Base-by-base conservation (phyloP, 768 basidiomycete genomes). In the Mycena olivaceomarginata region DNA sequence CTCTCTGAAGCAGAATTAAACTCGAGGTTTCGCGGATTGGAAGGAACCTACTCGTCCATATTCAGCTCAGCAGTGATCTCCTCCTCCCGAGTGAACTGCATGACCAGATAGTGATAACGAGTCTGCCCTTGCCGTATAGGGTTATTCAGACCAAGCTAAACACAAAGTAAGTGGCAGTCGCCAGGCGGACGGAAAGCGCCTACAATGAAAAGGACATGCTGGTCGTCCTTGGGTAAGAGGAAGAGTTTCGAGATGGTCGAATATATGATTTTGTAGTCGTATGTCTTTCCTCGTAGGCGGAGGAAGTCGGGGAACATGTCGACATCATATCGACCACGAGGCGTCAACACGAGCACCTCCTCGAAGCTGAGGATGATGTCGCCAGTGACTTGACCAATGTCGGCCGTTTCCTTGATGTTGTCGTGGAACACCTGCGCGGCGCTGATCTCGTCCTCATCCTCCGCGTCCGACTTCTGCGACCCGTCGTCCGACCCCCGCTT, bases 51-150 rank as follows among this genome's bases (percentile, higher is more conserved):
- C 97, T 99, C 97, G 56, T 92, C 88, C 90, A 99, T 92, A 82
- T 98, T 98, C 46, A 99, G 87, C 83, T 98, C 97, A 7, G 97
- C 96, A 37, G 98, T 98, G 77, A 97, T 97, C 85, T 98, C 97
- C 84, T 99, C 98, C 80, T 99, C 98, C 73, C 96, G 91, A n/a
- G 93, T 94, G 85, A 98, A 99, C 81, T 98, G 98, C 94, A 99
- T 98, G 72, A 99, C 98, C 25, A 99, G 88, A 84, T 98, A 99
- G 72, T 98, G 98, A 85, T 99, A 99, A 59, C 97, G 91, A 1
- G 98, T 99, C 83, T 99, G 98, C 66, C 98, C 98, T 89, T 99
- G 98, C 62, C 98, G 92, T 76, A 99, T 98, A 2, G 98, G 98
- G 37, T 93, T 96, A 83, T 93, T 97, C 62, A 99, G 89, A 69